Evolutionary conservation across 2,329 filamentous ascomycete genomes (phyloP).

Genomic region (Ilyonectria sp.): DNA sequence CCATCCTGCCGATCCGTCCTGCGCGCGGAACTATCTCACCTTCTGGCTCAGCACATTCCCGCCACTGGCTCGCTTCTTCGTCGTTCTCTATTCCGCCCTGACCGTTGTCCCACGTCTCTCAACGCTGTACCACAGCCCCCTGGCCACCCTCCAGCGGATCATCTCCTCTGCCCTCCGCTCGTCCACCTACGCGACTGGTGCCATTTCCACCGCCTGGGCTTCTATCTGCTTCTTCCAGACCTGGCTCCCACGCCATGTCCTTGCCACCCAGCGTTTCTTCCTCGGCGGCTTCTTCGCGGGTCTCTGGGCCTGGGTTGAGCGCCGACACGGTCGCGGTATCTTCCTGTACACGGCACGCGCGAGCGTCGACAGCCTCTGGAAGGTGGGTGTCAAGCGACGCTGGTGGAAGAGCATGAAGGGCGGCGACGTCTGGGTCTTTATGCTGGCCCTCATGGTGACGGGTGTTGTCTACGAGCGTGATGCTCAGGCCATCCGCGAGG

Average conservation of each 20-base stretch:
- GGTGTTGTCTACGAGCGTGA: slow-evolving; percentile 84
- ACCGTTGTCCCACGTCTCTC: slow-evolving; percentile 77
- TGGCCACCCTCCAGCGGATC: slow-evolving; percentile 76
- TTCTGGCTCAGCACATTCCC: slow-evolving; percentile 92
- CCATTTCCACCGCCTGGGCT: slow-evolving; percentile 91
- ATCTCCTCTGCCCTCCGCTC: slow-evolving; percentile 80
- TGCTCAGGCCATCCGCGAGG: slow-evolving; percentile 77
- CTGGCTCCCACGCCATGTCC: slow-evolving; percentile 79
- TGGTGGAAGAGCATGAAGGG: slow-evolving; percentile 89
- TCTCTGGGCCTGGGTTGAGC: slow-evolving; percentile 85
- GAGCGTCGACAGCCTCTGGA: slow-evolving; percentile 90
- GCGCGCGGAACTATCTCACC: slow-evolving; percentile 86
- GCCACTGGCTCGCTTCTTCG: slow-evolving; percentile 81
- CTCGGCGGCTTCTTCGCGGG: slow-evolving; percentile 89
- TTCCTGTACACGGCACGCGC: slow-evolving; percentile 85
- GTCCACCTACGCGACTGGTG: slow-evolving; percentile 81
- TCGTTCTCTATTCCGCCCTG: slow-evolving; percentile 80
- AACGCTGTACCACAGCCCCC: slow-evolving; percentile 77
- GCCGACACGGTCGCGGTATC: slow-evolving; percentile 73
- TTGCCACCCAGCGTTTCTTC: slow-evolving; percentile 91
- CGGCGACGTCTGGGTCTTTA: slow-evolving; percentile 89
- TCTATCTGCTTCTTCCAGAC: slow-evolving; percentile 91
- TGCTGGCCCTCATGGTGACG: slow-evolving; percentile 82
- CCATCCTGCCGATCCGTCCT: slow-evolving; percentile 90
- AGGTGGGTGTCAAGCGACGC: slow-evolving; percentile 90